Percentiles rank a stretch among this genome's conserved stretches.
These are phyloP conservation scores for Cenchrus purpureus DNA, from an alignment of 176 grass and related monocot genomes.

Conservation along the genomic window DNA sequence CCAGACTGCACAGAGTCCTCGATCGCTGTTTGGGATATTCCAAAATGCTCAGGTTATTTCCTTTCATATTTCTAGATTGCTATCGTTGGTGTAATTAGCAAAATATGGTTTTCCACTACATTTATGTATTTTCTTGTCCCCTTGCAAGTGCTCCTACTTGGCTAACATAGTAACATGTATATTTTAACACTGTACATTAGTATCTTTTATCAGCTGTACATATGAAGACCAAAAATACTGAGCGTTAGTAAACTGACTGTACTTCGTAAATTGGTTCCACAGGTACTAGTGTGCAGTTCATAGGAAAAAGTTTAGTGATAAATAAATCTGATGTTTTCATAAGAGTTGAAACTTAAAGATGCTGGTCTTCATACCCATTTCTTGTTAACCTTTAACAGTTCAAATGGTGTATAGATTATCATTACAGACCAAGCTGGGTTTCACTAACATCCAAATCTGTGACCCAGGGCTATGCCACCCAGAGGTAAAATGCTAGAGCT, in stretches of 20 bases:
- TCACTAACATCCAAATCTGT: constrained; percentile 39
- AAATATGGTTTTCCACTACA: constrained; percentile 6
- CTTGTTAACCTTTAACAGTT: neutral
- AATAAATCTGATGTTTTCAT: neutral
- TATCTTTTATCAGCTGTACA: constrained; percentile 17
- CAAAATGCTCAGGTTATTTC: constrained; percentile 94
- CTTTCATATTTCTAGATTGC: constrained; percentile 19
- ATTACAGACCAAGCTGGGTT: neutral
- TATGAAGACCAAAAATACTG: neutral
- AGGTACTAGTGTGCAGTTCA: neutral
- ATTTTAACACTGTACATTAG: neutral
- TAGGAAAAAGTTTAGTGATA: neutral
- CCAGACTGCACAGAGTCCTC: constrained; percentile 75
- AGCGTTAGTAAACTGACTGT: neutral
- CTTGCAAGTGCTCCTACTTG: neutral
- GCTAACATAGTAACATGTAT: neutral
- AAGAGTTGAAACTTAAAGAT: neutral
- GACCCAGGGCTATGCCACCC: constrained; percentile 81
- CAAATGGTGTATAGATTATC: neutral
- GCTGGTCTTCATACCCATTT: neutral
- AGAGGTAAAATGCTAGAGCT: constrained; percentile 92
- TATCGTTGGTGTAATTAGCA: constrained; percentile 8
- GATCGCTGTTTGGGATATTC: constrained; percentile 99
- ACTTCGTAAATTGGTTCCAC: too few relatives aligned
- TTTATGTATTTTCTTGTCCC: neutral